Conservation (phyloP, 495 filamentous ascomycete genomes). For the Aspergillus saccharolyticus region DNA sequence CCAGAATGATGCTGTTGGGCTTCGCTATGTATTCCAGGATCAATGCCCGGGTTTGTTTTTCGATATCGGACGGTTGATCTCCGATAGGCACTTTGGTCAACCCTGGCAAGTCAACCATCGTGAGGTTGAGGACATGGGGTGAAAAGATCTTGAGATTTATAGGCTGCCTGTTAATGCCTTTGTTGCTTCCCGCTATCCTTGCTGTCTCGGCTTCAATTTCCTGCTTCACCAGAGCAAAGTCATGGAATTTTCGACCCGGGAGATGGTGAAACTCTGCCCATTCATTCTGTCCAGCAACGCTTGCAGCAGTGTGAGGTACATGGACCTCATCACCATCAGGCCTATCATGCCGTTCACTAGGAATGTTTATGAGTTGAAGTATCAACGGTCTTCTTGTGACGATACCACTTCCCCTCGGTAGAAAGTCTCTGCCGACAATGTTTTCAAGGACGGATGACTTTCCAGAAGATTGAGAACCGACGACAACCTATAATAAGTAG, state of each 20-base stretch:
- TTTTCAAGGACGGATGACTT: constrained; percentile 99
- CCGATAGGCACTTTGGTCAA: constrained; percentile 98
- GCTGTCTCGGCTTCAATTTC: constrained; percentile 97
- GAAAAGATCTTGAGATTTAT: constrained; percentile 99
- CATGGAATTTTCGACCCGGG: constrained; percentile 81
- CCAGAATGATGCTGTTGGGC: constrained; percentile 95
- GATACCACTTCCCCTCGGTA: constrained; percentile 94
- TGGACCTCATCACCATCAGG: constrained; percentile 62
- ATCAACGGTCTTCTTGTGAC: constrained; percentile 92
- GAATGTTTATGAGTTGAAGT: constrained; percentile 96
- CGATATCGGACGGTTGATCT: constrained; percentile 96
- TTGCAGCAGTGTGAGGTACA: constrained; percentile 63
- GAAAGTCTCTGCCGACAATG: constrained; percentile 95
- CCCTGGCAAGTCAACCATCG: constrained; percentile 91
- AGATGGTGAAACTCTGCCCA: constrained; percentile 98
- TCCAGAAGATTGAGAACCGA: constrained; percentile 96
- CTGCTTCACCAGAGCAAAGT: constrained; percentile 87
- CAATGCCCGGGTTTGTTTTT: constrained; percentile 95
- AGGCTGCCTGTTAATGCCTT: constrained; percentile 94
- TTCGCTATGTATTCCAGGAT: constrained; percentile 99
- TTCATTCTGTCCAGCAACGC: constrained; percentile 68
- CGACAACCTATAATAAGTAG: constrained; percentile 68
- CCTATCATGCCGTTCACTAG: constrained; percentile 66
- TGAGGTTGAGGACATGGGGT: constrained; percentile 92
- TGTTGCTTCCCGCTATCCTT: constrained; percentile 93